Evolutionary conservation across 1,284 basidiomycete genomes (phyloP).

Genomic region (Cryptococcus sp.): DNA sequence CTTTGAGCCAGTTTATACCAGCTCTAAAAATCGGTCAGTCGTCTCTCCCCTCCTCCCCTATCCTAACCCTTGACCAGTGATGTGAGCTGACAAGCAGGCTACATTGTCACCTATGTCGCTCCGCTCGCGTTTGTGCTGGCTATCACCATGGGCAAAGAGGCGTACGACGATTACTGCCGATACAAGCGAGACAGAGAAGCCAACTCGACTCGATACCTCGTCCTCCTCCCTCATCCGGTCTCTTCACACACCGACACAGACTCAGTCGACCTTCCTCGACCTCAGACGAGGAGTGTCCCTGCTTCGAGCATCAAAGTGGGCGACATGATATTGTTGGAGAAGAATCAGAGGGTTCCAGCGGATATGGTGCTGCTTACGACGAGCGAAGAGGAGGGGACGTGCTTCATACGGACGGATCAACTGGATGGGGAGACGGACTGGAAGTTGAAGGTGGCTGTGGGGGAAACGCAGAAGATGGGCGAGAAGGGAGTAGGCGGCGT

Average conservation of each 20-base stretch:
- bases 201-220: conserved; percentile 85
- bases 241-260: conserved; percentile 36
- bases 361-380: conserved; percentile 89
- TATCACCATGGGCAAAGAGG: conserved; percentile 98
- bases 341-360: conserved; percentile 95
- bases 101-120: conserved; percentile 92
- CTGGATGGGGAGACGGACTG: conserved; percentile 99
- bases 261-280: conserved; percentile 26
- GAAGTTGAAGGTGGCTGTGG: conserved; percentile 89
- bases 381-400: conserved; percentile 72
- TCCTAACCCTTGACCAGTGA: conserved; percentile 35
- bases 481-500: conserved; percentile 64
- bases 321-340: conserved; percentile 85
- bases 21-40: conserved; percentile 85
- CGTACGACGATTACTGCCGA: conserved; percentile 94
- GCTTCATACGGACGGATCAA: conserved; percentile 97
- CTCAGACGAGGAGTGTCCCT: conserved; percentile 61
- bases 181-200: conserved; percentile 86
- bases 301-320: conserved; percentile 86
- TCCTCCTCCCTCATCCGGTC: conserved; percentile 58
- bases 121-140: conserved; percentile 90
- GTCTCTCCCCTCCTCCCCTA: background rate
- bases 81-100: conserved; percentile 56
- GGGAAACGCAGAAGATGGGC: conserved; percentile 69
- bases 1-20: conserved; percentile 91